These are phyloP conservation scores for Rhodotorula sp. DNA, from an alignment of 1,284 basidiomycete genomes.

Conservation along the genomic window DNA sequence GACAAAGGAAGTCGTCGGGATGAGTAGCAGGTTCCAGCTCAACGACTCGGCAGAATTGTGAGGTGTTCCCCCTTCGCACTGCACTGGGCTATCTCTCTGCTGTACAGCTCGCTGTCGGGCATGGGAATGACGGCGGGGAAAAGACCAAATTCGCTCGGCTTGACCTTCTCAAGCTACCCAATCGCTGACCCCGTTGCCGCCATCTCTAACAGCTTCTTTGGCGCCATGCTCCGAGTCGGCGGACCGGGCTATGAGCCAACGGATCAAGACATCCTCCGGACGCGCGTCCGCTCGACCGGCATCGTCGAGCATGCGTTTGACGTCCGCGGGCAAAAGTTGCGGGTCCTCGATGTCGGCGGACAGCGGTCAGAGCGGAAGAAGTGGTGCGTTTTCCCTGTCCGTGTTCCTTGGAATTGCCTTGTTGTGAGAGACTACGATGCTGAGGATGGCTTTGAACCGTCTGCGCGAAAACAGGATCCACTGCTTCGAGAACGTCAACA, in stretches of 20 bases:
- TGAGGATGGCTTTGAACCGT: neutral
- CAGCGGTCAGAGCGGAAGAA: constrained; percentile 38
- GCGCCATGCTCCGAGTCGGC: constrained; percentile 47
- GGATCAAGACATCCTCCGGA: constrained; percentile 49
- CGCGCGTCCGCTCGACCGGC: constrained; percentile 44
- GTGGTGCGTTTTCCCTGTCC: constrained; percentile 15
- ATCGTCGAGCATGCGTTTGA: constrained; percentile 31
- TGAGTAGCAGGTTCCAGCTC: constrained; percentile 21
- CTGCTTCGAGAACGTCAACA: constrained; percentile 40
- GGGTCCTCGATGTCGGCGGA: constrained; percentile 38
- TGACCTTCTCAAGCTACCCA: neutral
- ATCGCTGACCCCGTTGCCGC: neutral
- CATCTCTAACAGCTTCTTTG: constrained; percentile 46
- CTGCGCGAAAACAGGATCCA: constrained; percentile 14
- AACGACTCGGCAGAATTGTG: constrained; percentile 35
- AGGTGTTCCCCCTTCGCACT: neutral
- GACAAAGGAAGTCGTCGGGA: constrained; percentile 19
- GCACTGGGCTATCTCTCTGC: neutral
- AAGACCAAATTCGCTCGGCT: neutral
- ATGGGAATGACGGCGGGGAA: neutral
- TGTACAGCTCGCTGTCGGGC: too few species aligned
- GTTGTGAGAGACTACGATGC: neutral
- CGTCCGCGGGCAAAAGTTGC: constrained; percentile 18
- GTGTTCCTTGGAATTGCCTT: neutral
- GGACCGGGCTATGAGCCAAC: constrained; percentile 46